Base-by-base conservation (phyloP, 176 grass and related monocot species). In the Coix lacrymajobi region DNA sequence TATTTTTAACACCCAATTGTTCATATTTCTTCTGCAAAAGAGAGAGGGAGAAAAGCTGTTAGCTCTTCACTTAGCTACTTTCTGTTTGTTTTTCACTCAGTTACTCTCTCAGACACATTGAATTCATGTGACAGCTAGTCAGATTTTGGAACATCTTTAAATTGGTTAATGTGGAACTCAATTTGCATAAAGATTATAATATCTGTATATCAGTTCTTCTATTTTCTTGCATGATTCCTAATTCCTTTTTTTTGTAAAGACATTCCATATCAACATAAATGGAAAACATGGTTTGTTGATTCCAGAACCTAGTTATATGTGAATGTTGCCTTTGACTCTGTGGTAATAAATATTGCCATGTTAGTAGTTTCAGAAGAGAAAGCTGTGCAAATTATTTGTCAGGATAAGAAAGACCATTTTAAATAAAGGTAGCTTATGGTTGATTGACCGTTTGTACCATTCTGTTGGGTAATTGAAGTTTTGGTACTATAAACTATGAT, bases 291-390 rank as follows among this genome's bases (percentile, higher is more conserved):
- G 6, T 6, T 83, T 58, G 22, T 73, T 79, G 6, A n/a, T 83
- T 67, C 65, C 37, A 38, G 11, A 79, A 38, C 33, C 32, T 79
- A 58, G 28, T 66, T 88, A 74, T 77, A 28, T 84, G 38, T 88
- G 25, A 83, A 54, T 66, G 9, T 2, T n/a, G 29, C 48, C 57
- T 3, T 66, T 79, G n/a, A n/a, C n/a, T n/a, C n/a, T n/a, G 36
- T 79, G 16, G 30, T 44, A 73, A 58, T 58, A 66, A 11, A 48
- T 64, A 48, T 68, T 80, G 17, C 24, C 49, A 68, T 80, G 31
- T 76, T 70, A 69, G 31, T 49, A 77, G 52, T 62, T 71, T 56
- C 65, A 65, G 56, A 25, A 66, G 76, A 29, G 64, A 60, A 30
- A 74, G 26, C 20, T 6, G 56, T 63, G n/a, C 25, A 24, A 8